Percentiles rank a stretch among this genome's conserved stretches.
phyloP scores from a whole-genome alignment of 1,284 basidiomycete species.

The Cutaneotrichosporon dermatis region DNA sequence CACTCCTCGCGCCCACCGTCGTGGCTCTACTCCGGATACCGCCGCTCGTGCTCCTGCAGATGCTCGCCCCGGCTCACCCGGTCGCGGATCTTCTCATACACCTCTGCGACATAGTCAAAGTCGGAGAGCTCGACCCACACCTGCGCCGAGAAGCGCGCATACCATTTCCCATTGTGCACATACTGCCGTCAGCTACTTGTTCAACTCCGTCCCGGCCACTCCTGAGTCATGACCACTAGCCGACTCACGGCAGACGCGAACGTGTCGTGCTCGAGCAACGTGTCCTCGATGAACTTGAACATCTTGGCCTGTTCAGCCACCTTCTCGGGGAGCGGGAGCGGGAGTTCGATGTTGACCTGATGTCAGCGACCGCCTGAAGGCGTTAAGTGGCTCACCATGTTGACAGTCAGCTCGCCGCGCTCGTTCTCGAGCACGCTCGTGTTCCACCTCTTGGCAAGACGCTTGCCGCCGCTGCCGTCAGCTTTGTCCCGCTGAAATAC shows the following conservation, averaged over 20 bases:
- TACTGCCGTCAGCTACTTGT: conserved; percentile 16
- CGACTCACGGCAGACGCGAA: conserved; percentile 32
- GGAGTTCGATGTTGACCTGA: conserved; percentile 48
- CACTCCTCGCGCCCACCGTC: neutral
- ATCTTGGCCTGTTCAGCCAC: conserved; percentile 24
- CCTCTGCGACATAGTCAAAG: conserved; percentile 39
- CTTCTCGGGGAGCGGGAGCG: conserved; percentile 27
- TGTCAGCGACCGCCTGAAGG: neutral
- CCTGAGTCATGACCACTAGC: neutral
- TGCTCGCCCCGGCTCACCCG: conserved; percentile 18
- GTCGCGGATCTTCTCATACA: conserved; percentile 32
- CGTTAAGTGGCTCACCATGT: conserved; percentile 58
- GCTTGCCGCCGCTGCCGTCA: conserved; percentile 58
- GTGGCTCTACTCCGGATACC: neutral
- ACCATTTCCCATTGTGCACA: conserved; percentile 63
- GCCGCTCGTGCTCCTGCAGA: neutral
- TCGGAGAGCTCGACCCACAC: conserved; percentile 59
- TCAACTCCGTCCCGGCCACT: too few species aligned
- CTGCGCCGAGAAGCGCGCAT: conserved; percentile 66
- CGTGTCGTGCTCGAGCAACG: conserved; percentile 27
- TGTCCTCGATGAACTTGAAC: conserved; percentile 29
- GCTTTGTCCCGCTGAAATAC: neutral
- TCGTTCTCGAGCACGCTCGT: conserved; percentile 63
- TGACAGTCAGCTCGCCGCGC: conserved; percentile 61
- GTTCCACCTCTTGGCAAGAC: conserved; percentile 61